phyloP scores from a whole-genome alignment of 2,329 filamentous ascomycete genomes.

The Rugonectria rugulosa region DNA sequence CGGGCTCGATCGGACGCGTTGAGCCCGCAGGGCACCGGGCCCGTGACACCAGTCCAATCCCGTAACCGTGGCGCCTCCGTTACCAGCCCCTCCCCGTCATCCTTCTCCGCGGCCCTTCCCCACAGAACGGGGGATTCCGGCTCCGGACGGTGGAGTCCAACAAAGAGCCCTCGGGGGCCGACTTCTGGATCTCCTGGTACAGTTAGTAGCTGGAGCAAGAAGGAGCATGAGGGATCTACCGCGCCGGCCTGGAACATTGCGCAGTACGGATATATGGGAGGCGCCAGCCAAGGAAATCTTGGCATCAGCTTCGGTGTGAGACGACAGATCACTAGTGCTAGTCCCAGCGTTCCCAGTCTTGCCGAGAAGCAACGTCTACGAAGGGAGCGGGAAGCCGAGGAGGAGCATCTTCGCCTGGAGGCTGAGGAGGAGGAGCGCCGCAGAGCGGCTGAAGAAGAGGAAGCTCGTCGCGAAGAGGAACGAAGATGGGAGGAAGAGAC shows the following conservation, averaged over 20 bases:
- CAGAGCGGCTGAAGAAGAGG: slow-evolving; percentile 65
- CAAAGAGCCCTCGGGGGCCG: slow-evolving; percentile 65
- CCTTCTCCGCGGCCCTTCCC: slow-evolving; percentile 53
- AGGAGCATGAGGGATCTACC: slow-evolving; percentile 79
- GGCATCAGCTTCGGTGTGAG: slow-evolving; percentile 91
- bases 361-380: slow-evolving; percentile 82
- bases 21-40: slow-evolving; percentile 72
- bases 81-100: slow-evolving; percentile 65
- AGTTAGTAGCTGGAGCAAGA: slow-evolving; percentile 91
- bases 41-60: slow-evolving; percentile 54
- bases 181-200: slow-evolving; percentile 56
- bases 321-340: slow-evolving; percentile 87
- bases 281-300: slow-evolving; percentile 93
- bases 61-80: slow-evolving; percentile 60
- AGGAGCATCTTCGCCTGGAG: slow-evolving; percentile 63
- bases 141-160: slow-evolving; percentile 67
- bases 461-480: slow-evolving; percentile 68
- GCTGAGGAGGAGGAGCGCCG: slow-evolving; percentile 61
- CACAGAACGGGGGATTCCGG: slow-evolving; percentile 61
- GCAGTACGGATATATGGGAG: slow-evolving; percentile 98
- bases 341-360: slow-evolving; percentile 79
- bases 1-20: slow-evolving; percentile 66
- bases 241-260: slow-evolving; percentile 97
- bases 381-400: slow-evolving; percentile 64
- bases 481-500: slow-evolving; percentile 72